These are phyloP conservation scores for Saturnispora sekii DNA, from an alignment of 805 yeast genomes.

Conservation along the genomic window DNA sequence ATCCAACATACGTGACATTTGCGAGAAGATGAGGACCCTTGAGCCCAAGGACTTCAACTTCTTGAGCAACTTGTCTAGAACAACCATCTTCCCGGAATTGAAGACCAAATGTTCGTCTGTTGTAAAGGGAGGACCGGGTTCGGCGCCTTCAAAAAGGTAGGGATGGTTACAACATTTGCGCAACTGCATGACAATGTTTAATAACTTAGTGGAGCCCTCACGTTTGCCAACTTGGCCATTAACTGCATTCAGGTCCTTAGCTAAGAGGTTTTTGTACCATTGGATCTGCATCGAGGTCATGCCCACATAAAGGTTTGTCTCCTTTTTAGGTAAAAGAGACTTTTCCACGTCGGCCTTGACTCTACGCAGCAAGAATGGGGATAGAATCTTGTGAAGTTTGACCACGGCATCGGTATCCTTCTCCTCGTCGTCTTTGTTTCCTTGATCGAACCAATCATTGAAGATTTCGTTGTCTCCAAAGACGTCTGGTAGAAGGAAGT, in stretches of 20 bases:
- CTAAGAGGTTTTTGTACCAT: slow-evolving; percentile 70
- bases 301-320: slow-evolving; percentile 60
- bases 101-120: slow-evolving; percentile 75
- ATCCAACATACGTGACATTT: slow-evolving; percentile 76
- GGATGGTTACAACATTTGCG: slow-evolving; percentile 85
- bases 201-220: slow-evolving; percentile 65
- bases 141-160: slow-evolving; percentile 77
- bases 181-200: slow-evolving; percentile 77
- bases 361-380: slow-evolving; percentile 69
- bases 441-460: slow-evolving; percentile 61
- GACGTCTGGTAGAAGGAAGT: slow-evolving; percentile 69
- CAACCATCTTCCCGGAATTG: slow-evolving; percentile 63
- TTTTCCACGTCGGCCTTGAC: slow-evolving; percentile 76
- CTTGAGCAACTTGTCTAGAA: slow-evolving; percentile 56
- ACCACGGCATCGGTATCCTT: slow-evolving; percentile 34
- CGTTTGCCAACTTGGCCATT: slow-evolving; percentile 71
- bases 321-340: slow-evolving; percentile 65
- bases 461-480: slow-evolving; percentile 65
- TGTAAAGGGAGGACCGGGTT: slow-evolving; percentile 82
- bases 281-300: slow-evolving; percentile 72
- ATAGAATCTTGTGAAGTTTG: slow-evolving; percentile 65
- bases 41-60: slow-evolving; percentile 61
- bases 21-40: slow-evolving; percentile 70
- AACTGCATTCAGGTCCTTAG: slow-evolving; percentile 76
- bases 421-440: slow-evolving; percentile 26